Base-by-base conservation (phyloP, 352 stramenopile species). In the Pelagophyceae sp. region DNA sequence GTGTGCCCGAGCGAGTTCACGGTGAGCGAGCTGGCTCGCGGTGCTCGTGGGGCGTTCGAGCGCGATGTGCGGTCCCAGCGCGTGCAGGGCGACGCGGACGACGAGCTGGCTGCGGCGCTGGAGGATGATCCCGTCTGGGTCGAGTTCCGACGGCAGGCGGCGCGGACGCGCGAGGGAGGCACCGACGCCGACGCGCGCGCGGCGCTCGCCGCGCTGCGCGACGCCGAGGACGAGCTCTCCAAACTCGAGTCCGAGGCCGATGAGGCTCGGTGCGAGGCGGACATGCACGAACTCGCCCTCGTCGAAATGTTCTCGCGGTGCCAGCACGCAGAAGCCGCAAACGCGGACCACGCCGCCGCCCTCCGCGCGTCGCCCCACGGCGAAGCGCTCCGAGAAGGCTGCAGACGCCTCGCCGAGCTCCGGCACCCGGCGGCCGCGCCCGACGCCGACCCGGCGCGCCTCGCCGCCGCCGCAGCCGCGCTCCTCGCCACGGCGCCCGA, bases 231-330 rank as follows among this genome's bases (percentile, higher is more conserved):
- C 15, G 29, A 71, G 33, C 11, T 71, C 61, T 27, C 17, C 33
- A 31, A 3, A 1, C 11, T 71, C 15, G 61, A 37, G 15, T 15
- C 29, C 5, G 29, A 40, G 61, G 61, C 61, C 3, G 61, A 71
- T 15, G 61, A 71, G 33, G 45, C 45, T 11, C 11, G 11, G 54
- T 2, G 15, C 54, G 54, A 63, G 54, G 54, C 6, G 54, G 54
- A 63, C 15, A 63, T n/a, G 54, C 54, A 29, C 54, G 54, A 63
- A 27, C 27, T 63, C 54, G 25, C 54, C 11, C 54, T 63, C 54
- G 54, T 63, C 54, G 54, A 87, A 54, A 54, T 54, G 45, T 54
- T 54, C 45, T 23, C 45, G 11, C 11, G 45, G 45, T 54, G 45
- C 45, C 45, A 54, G 45, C 11, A 11, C 45, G 11, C 23, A 11